Evolutionary conservation across 1,284 basidiomycete genomes (phyloP), one percentile per base, ranked within the genome.

Genomic region (Puccinia coronata): DNA sequence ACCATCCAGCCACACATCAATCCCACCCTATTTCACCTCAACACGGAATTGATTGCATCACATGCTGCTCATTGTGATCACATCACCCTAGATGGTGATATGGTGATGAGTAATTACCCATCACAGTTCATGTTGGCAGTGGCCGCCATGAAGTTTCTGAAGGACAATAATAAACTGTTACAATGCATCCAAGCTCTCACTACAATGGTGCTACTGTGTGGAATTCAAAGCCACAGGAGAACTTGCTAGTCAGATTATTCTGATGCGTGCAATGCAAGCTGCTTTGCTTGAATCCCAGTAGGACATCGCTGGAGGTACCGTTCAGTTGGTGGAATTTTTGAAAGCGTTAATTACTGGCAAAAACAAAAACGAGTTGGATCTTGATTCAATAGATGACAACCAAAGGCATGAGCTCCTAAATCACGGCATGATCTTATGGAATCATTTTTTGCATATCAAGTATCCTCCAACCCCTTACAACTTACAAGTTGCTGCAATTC

Each of bases 61-160:
- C 57, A 59, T 14, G 9, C 57, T 31, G 25, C 57, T 12, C 28
- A 34, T 25, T 59, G 57, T 34, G 57, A 59, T 59, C 12, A 31
- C 57, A 59, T 59, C 57, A 59, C 12, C 28, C 57, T 31, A 59
- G 12, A 16, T 34, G 28, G 57, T 31, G 28, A 59, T 59, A 59
- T 59, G 57, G 57, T 59, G 1, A 34, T 59, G 57, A 59, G 57
- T 25, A 59, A 59, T 34, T 59, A 59, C 57, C 57, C 57, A 16
- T 59, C 57, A 59, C 57, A 59, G 18, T 59, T 59, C 57, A 59
- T 25, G 28, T 16, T 59, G 28, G 57, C 57, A 59, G 57, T 31
- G 12, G 57, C 57, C 34, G 57, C 57, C 34, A 4, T 59, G 57
- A 25, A 34, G 28, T 59, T 59, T 59, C 57, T 59, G 57, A 16